phyloP scores from a whole-genome alignment of 768 basidiomycete species.

The Baorangia bicolor region DNA sequence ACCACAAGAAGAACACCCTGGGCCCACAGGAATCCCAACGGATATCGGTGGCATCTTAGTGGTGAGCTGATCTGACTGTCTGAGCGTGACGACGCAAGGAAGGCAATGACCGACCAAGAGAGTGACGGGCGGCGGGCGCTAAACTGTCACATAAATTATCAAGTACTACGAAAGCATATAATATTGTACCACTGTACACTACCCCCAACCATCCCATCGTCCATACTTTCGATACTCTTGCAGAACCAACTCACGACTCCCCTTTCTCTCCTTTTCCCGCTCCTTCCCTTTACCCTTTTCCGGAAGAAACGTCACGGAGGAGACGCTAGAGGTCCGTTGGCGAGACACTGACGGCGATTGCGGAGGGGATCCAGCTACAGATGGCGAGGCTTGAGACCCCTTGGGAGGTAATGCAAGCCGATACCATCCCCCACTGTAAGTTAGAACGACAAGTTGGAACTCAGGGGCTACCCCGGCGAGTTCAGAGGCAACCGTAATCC shows the following conservation, averaged over 20 bases:
- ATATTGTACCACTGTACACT: background rate
- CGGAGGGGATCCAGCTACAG: slow-evolving; percentile 43
- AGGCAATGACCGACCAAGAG: background rate
- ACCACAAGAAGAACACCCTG: slow-evolving; percentile 51
- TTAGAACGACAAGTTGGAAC: slow-evolving; percentile 80
- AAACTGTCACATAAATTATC: background rate
- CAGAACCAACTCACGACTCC: slow-evolving; percentile 64
- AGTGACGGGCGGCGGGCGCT: background rate
- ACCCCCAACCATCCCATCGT: slow-evolving; percentile 88
- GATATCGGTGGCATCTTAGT: slow-evolving; percentile 27
- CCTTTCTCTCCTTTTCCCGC: slow-evolving; percentile 54
- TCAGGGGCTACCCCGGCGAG: slow-evolving; percentile 40
- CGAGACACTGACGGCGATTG: slow-evolving; percentile 39
- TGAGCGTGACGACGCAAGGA: background rate
- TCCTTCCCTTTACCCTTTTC: slow-evolving; percentile 57
- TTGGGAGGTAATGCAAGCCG: slow-evolving; percentile 61
- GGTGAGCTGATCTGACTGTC: background rate
- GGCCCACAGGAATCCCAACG: slow-evolving; percentile 26
- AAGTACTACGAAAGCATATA: background rate
- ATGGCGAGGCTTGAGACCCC: slow-evolving; percentile 18
- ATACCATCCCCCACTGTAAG: slow-evolving; percentile 92
- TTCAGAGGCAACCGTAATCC: slow-evolving; percentile 58
- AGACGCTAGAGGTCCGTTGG: slow-evolving; percentile 53
- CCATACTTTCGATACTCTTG: slow-evolving; percentile 82
- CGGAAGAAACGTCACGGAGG: slow-evolving; percentile 47